A percentile compares a stretch with the other conserved stretches of the same genome.
Conservation (phyloP, 2,329 filamentous ascomycete species). For the Aureobasidium zeae region DNA sequence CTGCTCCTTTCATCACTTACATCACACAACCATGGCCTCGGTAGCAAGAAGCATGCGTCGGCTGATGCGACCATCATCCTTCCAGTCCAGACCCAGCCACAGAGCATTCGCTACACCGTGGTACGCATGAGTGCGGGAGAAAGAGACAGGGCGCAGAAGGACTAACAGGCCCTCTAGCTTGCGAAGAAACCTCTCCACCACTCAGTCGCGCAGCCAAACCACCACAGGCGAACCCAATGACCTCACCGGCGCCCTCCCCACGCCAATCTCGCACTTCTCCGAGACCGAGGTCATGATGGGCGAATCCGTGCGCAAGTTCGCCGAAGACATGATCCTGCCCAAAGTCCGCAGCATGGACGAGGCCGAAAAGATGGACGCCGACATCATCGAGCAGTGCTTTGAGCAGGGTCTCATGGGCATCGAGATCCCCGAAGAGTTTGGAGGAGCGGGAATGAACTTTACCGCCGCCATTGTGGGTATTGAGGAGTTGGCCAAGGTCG, state of each 20-base stretch:
- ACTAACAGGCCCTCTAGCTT: slow-evolving; percentile 14
- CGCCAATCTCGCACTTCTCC: slow-evolving; percentile 85
- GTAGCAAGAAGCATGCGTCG: slow-evolving; percentile 17
- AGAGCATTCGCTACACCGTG: slow-evolving; percentile 1
- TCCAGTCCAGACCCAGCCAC: slow-evolving; percentile 7
- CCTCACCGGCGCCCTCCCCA: slow-evolving; percentile 71
- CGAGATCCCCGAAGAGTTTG: slow-evolving; percentile 95
- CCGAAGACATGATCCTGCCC: slow-evolving; percentile 76
- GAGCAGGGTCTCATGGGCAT: slow-evolving; percentile 96
- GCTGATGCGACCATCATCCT: slow-evolving; percentile 11
- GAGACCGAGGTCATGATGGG: slow-evolving; percentile 85
- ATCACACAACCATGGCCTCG: slow-evolving; percentile 16
- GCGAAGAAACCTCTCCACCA: slow-evolving; percentile 38
- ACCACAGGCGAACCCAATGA: slow-evolving; percentile 37
- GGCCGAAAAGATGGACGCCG: slow-evolving; percentile 83
- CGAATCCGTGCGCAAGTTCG: slow-evolving; percentile 84
- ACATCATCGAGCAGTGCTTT: slow-evolving; percentile 83
- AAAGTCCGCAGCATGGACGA: slow-evolving; percentile 97
- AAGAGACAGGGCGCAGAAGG: background rate
- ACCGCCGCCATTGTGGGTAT: slow-evolving; percentile 92
- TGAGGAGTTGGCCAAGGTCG: slow-evolving; percentile 87
- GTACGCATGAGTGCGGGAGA: background rate
- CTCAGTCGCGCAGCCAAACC: slow-evolving; percentile 29
- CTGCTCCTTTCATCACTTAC: background rate
- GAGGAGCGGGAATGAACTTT: slow-evolving; percentile 98